Evolutionary conservation across 805 yeast species (phyloP), one percentile per base, ranked within the genome.

Genomic region (Yamadazyma tumulicola): DNA sequence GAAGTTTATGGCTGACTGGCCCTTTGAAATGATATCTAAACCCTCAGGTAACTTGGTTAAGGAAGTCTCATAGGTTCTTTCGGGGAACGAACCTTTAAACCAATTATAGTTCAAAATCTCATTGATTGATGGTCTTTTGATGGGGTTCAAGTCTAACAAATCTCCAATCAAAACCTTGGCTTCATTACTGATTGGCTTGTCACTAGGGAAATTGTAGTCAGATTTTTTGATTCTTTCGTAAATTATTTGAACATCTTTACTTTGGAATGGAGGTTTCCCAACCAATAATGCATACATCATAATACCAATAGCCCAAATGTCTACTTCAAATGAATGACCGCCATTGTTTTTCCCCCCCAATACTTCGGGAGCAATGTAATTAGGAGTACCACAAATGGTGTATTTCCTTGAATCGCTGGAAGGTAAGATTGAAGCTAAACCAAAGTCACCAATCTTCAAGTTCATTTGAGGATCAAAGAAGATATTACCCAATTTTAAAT

Each of bases 381-480:
- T 93, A 41, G 99, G 99, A 16, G 99, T 93, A 35, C 99, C 99
- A 61, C 99, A 93, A 37, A 93, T 86, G 28, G 98, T 91, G 56
- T 81, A 85, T 53, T 91, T 87, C 46, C 91, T 79, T 32, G 85
- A 85, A 38, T 73, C 74, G 27, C 51, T 51, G 15, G 77, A 68
- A 27, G 83, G 84, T 42, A 93, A 72, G n/a, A 86, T 83, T 1
- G 97, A 88, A n/a, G 99, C 99, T 41, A 93, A 73, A 20, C 99
- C 99, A 64, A 93, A 93, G 60, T 93, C 99, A 45, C 99, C 98
- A 42, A 93, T 84, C 58, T 93, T 93, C 53, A 91, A 74, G 59
- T 88, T 86, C 95, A 91, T 93, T 30, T 85, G 74, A 7, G 87
- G 85, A 57, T 93, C 98, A 48, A 93, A 82, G 61, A 93, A 91